Conservation (phyloP, 306 rosid species). For the Acacia confusa region DNA sequence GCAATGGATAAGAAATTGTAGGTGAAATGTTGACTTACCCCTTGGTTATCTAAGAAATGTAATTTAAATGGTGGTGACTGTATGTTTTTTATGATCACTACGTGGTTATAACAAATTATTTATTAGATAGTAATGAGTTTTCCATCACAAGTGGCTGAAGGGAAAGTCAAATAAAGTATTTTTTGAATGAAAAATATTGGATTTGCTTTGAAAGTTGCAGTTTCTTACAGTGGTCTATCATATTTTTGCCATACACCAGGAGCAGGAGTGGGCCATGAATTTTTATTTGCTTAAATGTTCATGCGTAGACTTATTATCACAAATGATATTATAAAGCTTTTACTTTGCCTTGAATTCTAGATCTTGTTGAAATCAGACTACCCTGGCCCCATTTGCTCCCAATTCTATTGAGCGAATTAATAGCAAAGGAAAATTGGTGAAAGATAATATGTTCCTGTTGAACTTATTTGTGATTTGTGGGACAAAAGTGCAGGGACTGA, state of each 20-base stretch:
- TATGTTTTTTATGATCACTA: no score
- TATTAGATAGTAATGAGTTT: no score
- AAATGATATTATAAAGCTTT: slow-evolving; percentile 7
- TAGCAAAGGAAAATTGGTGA: slow-evolving; percentile 11
- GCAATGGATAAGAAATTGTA: background rate
- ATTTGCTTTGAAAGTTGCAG: no score
- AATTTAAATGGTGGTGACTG: no score
- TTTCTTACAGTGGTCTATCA: no score
- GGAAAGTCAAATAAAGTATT: no score
- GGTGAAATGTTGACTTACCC: background rate
- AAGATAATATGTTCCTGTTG: slow-evolving; percentile 22
- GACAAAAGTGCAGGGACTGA: slow-evolving; percentile 98
- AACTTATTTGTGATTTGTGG: slow-evolving; percentile 48
- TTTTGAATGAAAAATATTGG: no score
- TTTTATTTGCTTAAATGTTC: background rate
- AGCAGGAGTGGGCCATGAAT: background rate
- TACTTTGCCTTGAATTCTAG: slow-evolving; percentile 19
- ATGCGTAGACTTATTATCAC: background rate
- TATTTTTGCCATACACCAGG: background rate
- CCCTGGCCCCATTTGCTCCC: background rate
- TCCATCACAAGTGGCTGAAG: no score
- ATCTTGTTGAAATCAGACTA: slow-evolving; percentile 11
- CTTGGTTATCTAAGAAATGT: background rate
- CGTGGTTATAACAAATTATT: no score
- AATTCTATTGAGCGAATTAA: slow-evolving; percentile 11